These are phyloP conservation scores for Stenocarpella maydis DNA, from an alignment of 2,329 filamentous ascomycete species.

Conservation along the genomic window DNA sequence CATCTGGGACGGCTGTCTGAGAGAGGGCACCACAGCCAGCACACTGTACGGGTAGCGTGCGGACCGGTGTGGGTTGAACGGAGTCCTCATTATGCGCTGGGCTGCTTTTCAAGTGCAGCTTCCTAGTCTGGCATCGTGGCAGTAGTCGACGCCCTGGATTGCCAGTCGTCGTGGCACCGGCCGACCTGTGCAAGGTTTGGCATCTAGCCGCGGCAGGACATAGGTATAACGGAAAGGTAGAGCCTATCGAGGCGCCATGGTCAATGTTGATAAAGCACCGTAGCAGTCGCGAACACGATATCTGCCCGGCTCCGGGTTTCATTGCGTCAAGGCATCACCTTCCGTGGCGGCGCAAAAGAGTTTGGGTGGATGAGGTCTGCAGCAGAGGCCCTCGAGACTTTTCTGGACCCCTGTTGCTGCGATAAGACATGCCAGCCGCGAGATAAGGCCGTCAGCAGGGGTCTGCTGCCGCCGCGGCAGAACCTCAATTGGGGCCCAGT, in stretches of 20 bases:
- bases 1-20: conserved; percentile 60
- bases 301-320: conserved; percentile 27
- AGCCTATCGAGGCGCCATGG: conserved; percentile 16
- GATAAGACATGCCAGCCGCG: conserved; percentile 30
- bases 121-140: conserved; percentile 23
- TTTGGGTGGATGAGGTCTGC: neutral
- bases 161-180: neutral
- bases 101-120: neutral
- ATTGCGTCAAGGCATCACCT: conserved; percentile 17
- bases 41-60: conserved; percentile 63
- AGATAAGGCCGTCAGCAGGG: conserved; percentile 19
- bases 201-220: conserved; percentile 32
- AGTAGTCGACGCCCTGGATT: neutral
- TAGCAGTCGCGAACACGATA: conserved; percentile 36
- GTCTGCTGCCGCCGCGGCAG: conserved; percentile 27
- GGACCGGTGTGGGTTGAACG: neutral
- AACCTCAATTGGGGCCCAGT: conserved; percentile 20
- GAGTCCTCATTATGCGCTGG: neutral
- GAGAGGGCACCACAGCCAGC: conserved; percentile 71
- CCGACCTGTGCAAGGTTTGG: conserved; percentile 10
- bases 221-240: conserved; percentile 32
- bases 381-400: neutral
- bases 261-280: conserved; percentile 29
- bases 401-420: conserved; percentile 4
- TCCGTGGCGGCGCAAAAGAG: neutral